Base-by-base conservation (phyloP, 805 yeast genomes). In the Wickerhamomyces queroliae region DNA sequence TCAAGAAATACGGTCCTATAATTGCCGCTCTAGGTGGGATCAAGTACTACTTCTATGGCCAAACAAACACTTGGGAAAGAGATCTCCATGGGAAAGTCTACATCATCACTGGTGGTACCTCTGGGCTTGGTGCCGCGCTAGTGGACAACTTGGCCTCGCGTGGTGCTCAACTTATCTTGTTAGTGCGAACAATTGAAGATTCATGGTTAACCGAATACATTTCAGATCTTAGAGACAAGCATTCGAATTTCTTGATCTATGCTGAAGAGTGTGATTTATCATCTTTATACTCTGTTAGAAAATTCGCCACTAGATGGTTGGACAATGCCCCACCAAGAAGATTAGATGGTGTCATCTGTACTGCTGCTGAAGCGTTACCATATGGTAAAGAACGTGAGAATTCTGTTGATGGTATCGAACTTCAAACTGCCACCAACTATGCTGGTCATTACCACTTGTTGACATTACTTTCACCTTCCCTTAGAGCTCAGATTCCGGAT, bases 301-400 rank as follows among this genome's bases (percentile, higher is more conserved):
- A 80, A 55, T 93, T 93, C 66, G 97, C 96, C 22, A 90, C 98
- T 2, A 79, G 72, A 43, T 93, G 98, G 98, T 69, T 93, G 43
- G 95, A 93, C 59, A 89, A 85, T 54, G 66, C 79, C 24, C 95
- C 96, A 3, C 93, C 96, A 10, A 72, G 99, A 52, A 64, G 99
- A 40, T 67, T 93, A 33, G 99, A 93, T 61, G 95, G 95, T 41
- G 75, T 93, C 22, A 61, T 93, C 2, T 85, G 96, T 54, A 79
- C 89, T 63, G 96, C 97, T 2, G 90, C 86, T 7, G 90, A 87
- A 38, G 69, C 80, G 44, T 66, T 80, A 40, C 98, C 99, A 0
- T 69, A 76, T 34, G 80, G 84, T 17, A 61, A 64, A 40, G 65
- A 69, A n/a, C 74, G 96, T 41, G 75, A 73, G 43, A 69, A 79